Evolutionary conservation across 805 yeast species (phyloP), one percentile per base, ranked within the genome.

Genomic region (Ogataea paradorogensis): DNA sequence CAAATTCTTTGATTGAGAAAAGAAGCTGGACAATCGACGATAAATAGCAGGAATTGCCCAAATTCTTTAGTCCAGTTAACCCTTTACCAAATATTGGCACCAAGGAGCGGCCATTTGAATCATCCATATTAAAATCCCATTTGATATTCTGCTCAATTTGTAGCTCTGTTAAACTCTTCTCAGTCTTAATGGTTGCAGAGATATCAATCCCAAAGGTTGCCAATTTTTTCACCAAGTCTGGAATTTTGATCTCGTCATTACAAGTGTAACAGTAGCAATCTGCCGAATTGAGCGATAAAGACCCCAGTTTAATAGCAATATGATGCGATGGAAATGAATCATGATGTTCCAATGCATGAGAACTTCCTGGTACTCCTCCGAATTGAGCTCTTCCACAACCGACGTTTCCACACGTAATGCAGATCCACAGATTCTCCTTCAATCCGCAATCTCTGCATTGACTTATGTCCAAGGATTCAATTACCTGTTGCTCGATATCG

Each of bases 351-450:
- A 91, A 65, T 0, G 95, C 98, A 61, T 93, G 99, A 0, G 95
- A 81, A 56, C 91, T 79, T 5, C 99, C 99, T n/a, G 89, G 83
- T 9, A 84, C 78, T 16, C 95, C 91, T 25, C 98, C 99, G 56
- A 85, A 87, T 62, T 93, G 99, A 23, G 81, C 80, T 48, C 99
- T 70, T 5, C 99, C 99, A 65, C 99, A 93, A 4, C 96, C 96
- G 9, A 89, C 53, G n/a, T 74, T 66, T 2, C 99, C 99, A 71
- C 99, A 93, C 34, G 76, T 75, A 32, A 93, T 64, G 66, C 99
- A 93, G 13, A 93, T 69, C 99, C 99, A 93, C 33, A 93, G 63
- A 58, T 93, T 93, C 48, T 82, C 84, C 22, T 64, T 61, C 48
- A 93, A 67, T 1, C 74, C 84, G 65, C 95, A 85, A 9, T 59